These are phyloP conservation scores for Pseudogymnoascus sp. DNA, from an alignment of 2,329 filamentous ascomycete genomes.

Conservation along the genomic window DNA sequence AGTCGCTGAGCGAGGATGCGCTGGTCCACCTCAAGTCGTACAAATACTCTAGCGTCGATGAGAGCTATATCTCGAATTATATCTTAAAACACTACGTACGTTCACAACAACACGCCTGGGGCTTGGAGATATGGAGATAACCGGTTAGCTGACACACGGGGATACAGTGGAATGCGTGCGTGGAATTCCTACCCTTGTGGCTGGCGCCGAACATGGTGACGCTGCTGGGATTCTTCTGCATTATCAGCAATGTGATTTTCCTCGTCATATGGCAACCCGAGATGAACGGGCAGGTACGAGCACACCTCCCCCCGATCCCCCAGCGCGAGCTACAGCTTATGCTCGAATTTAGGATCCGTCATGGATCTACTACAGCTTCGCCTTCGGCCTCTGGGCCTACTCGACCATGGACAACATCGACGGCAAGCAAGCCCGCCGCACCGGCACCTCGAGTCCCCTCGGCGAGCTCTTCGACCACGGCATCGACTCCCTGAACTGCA, in stretches of 20 bases:
- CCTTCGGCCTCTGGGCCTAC: constrained; percentile 94
- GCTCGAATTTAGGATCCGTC: constrained; percentile 56
- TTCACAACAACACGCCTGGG: constrained; percentile 17
- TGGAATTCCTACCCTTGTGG: constrained; percentile 89
- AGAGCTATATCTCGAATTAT: constrained; percentile 87
- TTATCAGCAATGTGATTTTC: constrained; percentile 70
- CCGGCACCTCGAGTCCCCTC: constrained; percentile 86
- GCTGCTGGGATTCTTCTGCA: constrained; percentile 88
- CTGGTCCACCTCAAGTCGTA: constrained; percentile 87
- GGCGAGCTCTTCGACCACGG: constrained; percentile 98
- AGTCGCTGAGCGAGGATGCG: constrained; percentile 81
- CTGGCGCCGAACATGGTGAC: constrained; percentile 97
- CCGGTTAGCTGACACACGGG: constrained; percentile 14
- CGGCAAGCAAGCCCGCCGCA: constrained; percentile 92
- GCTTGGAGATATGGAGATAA: constrained; percentile 22
- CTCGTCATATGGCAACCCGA: constrained; percentile 14
- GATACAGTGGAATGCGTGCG: constrained; percentile 87
- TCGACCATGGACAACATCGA: constrained; percentile 99
- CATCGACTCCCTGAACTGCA: constrained; percentile 97
- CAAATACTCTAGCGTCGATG: constrained; percentile 96
- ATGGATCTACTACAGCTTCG: constrained; percentile 96
- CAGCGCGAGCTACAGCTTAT: constrained; percentile 9
- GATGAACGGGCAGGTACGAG: constrained; percentile 6
- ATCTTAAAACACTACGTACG: constrained; percentile 92
- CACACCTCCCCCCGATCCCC: background rate